Evolutionary conservation across 1,284 basidiomycete genomes (phyloP).

Genomic region (Exsudoporus floridanus): DNA sequence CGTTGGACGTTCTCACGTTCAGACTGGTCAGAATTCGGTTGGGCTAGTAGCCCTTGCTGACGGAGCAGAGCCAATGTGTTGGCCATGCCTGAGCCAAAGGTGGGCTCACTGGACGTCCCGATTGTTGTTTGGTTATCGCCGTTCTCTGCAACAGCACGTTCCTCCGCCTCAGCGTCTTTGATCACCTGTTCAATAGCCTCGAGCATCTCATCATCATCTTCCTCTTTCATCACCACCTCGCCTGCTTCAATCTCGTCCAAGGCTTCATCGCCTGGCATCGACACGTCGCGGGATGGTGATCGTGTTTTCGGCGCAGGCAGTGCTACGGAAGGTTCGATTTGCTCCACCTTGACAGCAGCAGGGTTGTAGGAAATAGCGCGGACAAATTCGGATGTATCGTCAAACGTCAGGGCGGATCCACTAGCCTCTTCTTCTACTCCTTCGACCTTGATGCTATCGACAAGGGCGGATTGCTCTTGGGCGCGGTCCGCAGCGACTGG

Average conservation of each 20-base stretch:
- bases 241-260: conserved; percentile 79
- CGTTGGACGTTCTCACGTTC: conserved; percentile 83
- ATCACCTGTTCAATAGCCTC: conserved; percentile 70
- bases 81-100: conserved; percentile 80
- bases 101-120: conserved; percentile 71
- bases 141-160: conserved; percentile 40
- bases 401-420: conserved; percentile 76
- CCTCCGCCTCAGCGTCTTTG: conserved; percentile 57
- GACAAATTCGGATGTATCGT: conserved; percentile 97
- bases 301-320: conserved; percentile 38
- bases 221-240: conserved; percentile 74
- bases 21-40: conserved; percentile 61
- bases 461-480: conserved; percentile 49
- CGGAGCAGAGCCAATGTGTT: conserved; percentile 86
- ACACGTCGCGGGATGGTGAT: conserved; percentile 51
- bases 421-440: conserved; percentile 61
- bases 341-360: conserved; percentile 53
- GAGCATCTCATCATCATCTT: conserved; percentile 72
- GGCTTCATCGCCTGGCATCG: conserved; percentile 60
- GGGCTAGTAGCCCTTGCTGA: conserved; percentile 85
- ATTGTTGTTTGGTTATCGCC: conserved; percentile 38
- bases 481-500: conserved; percentile 68
- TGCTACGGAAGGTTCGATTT: conserved; percentile 39
- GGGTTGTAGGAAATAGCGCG: conserved; percentile 78
- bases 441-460: conserved; percentile 55